A percentile compares a stretch with the other conserved stretches of the same genome.
Conservation (phyloP, 2,329 filamentous ascomycete species). For the Tetracladium maxilliforme region DNA sequence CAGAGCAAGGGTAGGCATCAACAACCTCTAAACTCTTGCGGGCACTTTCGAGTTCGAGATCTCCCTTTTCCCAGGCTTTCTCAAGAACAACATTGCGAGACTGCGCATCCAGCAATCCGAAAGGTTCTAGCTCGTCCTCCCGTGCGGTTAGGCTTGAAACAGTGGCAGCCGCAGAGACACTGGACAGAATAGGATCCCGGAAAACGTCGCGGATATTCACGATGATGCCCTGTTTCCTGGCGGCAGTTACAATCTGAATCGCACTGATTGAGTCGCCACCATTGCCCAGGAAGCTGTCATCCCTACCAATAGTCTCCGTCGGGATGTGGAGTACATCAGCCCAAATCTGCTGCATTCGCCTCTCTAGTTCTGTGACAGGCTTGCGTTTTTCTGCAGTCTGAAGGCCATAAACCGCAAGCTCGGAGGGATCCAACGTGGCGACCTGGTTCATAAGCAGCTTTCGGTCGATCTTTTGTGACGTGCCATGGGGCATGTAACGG, state of each 20-base stretch:
- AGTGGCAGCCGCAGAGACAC: too few relatives aligned
- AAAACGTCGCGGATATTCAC: constrained; percentile 8
- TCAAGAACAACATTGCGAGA: too few relatives aligned
- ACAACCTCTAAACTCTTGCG: too few relatives aligned
- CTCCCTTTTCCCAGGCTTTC: too few relatives aligned
- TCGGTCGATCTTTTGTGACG: constrained; percentile 62
- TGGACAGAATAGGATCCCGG: too few relatives aligned
- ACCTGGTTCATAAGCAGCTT: constrained; percentile 28
- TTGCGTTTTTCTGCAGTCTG: too few relatives aligned
- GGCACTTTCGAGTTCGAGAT: too few relatives aligned
- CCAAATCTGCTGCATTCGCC: constrained; percentile 3
- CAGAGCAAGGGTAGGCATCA: constrained; percentile 20
- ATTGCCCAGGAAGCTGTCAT: constrained; percentile 6
- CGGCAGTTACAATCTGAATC: constrained; percentile 26
- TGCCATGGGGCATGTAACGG: constrained; percentile 51
- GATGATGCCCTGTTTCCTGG: constrained; percentile 4
- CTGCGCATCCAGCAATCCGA: too few relatives aligned
- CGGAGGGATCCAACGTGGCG: too few relatives aligned
- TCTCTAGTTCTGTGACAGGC: constrained; percentile 5
- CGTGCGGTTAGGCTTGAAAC: too few relatives aligned
- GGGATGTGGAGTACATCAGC: constrained; percentile 1
- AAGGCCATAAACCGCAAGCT: too few relatives aligned
- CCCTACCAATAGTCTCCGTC: constrained; percentile 3
- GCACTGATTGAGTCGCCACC: constrained; percentile 45
- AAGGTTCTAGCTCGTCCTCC: too few relatives aligned